These are phyloP conservation scores for Syncephalastrum contaminatum DNA, from an alignment of 371 early-diverging fungal genomes.

Conservation along the genomic window DNA sequence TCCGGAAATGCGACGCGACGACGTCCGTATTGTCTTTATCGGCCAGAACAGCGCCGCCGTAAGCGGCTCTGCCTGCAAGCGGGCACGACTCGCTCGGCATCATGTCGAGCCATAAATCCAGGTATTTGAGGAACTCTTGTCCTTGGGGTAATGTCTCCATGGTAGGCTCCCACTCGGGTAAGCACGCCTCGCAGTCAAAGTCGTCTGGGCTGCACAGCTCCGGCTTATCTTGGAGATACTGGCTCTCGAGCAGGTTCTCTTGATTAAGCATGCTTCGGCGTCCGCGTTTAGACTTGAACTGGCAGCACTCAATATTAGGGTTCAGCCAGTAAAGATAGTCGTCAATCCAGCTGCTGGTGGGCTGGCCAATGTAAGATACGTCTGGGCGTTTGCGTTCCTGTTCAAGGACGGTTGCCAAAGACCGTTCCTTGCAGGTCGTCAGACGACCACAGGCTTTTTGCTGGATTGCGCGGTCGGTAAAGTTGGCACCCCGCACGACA, in stretches of 20 bases:
- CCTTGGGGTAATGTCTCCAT: slow-evolving; percentile 66
- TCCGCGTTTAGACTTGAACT: slow-evolving; percentile 31
- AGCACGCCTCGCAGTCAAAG: slow-evolving; percentile 57
- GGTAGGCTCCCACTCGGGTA: slow-evolving; percentile 51
- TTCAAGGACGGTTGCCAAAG: slow-evolving; percentile 65
- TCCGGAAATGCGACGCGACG: slow-evolving; percentile 66
- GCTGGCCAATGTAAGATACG: slow-evolving; percentile 68
- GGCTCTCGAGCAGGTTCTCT: slow-evolving; percentile 2
- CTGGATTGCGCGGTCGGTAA: slow-evolving; percentile 51
- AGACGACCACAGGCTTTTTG: slow-evolving; percentile 67
- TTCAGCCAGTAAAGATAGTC: slow-evolving; percentile 73
- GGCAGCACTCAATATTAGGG: slow-evolving; percentile 62
- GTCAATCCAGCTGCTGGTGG: slow-evolving; percentile 73
- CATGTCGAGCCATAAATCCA: slow-evolving; percentile 58
- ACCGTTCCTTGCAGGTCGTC: slow-evolving; percentile 52
- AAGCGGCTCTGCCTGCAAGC: slow-evolving; percentile 71
- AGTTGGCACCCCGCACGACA: slow-evolving; percentile 59
- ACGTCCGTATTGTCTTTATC: slow-evolving; percentile 30
- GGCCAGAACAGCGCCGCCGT: slow-evolving; percentile 57
- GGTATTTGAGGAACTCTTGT: slow-evolving; percentile 53
- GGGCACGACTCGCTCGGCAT: slow-evolving; percentile 66
- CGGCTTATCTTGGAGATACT: slow-evolving; percentile 2
- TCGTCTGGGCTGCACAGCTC: slow-evolving; percentile 60
- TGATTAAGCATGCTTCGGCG: slow-evolving; percentile 1
- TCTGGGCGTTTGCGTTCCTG: slow-evolving; percentile 66